Evolutionary conservation across 345 rosid species (phyloP).

Genomic region (Pistacia vera): DNA sequence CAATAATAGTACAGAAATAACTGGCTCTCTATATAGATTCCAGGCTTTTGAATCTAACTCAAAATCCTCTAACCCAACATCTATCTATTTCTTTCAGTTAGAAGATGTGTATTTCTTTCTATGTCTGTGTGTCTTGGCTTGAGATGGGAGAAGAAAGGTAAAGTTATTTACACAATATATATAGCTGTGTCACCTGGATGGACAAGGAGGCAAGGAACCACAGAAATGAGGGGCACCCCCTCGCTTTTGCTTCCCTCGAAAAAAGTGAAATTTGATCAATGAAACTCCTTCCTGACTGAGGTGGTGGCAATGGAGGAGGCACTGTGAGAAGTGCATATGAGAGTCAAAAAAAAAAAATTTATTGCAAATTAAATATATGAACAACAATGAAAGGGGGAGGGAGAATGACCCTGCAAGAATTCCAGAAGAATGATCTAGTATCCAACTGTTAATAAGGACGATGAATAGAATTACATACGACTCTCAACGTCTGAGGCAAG

Average conservation of each 20-base stretch:
- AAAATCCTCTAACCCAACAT: too few relatives aligned
- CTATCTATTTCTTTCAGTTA: too few relatives aligned
- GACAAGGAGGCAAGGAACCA: constrained; percentile 71
- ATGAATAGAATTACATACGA: background rate
- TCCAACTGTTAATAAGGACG: background rate
- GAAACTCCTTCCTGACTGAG: constrained; percentile 75
- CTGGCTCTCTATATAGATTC: too few relatives aligned
- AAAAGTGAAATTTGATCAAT: constrained; percentile 56
- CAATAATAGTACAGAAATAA: background rate
- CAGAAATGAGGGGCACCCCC: constrained; percentile 75
- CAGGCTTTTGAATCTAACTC: too few relatives aligned
- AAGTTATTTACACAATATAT: constrained; percentile 3
- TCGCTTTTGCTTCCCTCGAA: constrained; percentile 47
- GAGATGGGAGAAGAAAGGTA: background rate
- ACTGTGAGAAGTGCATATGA: constrained; percentile 48
- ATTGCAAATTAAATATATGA: constrained; percentile 17
- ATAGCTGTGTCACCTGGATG: constrained; percentile 59
- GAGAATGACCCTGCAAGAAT: background rate
- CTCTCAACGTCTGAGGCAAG: background rate
- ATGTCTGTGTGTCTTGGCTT: background rate
- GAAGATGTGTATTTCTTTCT: too few relatives aligned
- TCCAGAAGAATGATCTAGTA: background rate
- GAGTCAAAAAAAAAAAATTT: constrained; percentile 21
- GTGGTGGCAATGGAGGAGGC: constrained; percentile 84
- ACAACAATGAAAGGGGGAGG: background rate